These are phyloP conservation scores for Tuctoria greenei DNA, from an alignment of 176 grass and related monocot genomes.

Conservation along the genomic window DNA sequence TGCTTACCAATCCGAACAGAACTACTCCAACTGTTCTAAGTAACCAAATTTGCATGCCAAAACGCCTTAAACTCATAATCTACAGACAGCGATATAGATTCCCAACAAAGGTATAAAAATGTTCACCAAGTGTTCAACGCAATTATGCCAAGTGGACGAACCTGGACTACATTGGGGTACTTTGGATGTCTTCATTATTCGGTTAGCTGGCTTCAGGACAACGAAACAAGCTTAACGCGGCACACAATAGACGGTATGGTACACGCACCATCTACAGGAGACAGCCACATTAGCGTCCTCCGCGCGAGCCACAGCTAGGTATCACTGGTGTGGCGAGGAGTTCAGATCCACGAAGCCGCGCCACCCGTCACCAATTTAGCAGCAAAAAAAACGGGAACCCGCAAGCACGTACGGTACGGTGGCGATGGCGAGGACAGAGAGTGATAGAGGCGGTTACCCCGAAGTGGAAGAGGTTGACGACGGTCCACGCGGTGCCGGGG, in stretches of 20 bases:
- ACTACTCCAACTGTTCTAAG: background rate
- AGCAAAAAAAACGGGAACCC: background rate
- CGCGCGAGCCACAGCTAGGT: background rate
- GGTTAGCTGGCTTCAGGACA: background rate
- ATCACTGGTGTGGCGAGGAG: background rate
- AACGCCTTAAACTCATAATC: background rate
- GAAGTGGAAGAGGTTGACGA: constrained; percentile 63
- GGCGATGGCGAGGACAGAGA: background rate
- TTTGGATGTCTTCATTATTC: background rate
- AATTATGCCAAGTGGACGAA: background rate
- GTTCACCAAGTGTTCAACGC: background rate
- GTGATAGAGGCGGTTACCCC: constrained; percentile 19
- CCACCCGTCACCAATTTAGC: background rate
- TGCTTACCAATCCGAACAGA: background rate
- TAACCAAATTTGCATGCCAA: constrained; percentile 1
- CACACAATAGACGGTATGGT: background rate
- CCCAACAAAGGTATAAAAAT: background rate
- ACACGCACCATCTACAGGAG: background rate
- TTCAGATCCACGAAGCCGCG: constrained; percentile 19
- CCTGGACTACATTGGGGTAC: background rate
- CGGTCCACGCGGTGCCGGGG: constrained; percentile 55
- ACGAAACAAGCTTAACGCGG: background rate
- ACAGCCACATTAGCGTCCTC: background rate
- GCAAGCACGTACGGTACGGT: background rate
- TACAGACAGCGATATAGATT: background rate